A percentile compares a stretch with the other conserved stretches of the same genome.
These are phyloP conservation scores for Penicillium freii DNA, from an alignment of 2,329 filamentous ascomycete species.

Conservation along the genomic window DNA sequence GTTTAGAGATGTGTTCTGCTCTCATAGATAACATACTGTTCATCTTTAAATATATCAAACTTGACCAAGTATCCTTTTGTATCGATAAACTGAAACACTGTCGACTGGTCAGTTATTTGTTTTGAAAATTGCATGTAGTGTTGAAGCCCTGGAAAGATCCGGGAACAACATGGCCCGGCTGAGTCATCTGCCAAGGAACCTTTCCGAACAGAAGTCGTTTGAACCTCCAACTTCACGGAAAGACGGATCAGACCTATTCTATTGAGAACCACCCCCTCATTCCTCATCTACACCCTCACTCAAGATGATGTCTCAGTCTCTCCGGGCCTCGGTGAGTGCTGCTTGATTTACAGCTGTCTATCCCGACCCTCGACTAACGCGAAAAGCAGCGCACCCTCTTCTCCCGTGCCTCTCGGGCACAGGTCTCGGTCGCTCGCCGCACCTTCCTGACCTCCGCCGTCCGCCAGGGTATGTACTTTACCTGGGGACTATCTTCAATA, in stretches of 20 bases:
- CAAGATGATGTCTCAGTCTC: slow-evolving; percentile 60
- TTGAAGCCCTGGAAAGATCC: not conserved
- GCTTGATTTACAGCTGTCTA: slow-evolving; percentile 1
- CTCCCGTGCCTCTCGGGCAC: slow-evolving; percentile 59
- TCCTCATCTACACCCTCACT: slow-evolving; percentile 31
- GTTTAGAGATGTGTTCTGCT: not conserved
- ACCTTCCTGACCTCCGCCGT: slow-evolving; percentile 63
- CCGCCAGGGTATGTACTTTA: slow-evolving; percentile 58
- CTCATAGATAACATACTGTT: not conserved
- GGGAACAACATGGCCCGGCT: slow-evolving; percentile 8
- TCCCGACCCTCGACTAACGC: slow-evolving; percentile 12
- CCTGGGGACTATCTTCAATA: slow-evolving; percentile 11
- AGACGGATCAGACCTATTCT: slow-evolving; percentile 27
- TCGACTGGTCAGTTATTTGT: not conserved
- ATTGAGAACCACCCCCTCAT: slow-evolving; percentile 24
- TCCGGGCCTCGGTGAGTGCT: slow-evolving; percentile 58
- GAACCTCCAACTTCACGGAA: slow-evolving; percentile 28
- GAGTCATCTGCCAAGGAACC: slow-evolving; percentile 26
- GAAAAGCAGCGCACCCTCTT: slow-evolving; percentile 57
- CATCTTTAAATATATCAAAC: not conserved
- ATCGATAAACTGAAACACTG: not conserved
- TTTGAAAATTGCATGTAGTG: not conserved
- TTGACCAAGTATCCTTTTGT: not conserved
- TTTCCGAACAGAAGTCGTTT: slow-evolving; percentile 30
- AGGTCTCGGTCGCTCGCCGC: slow-evolving; percentile 57